These are phyloP conservation scores for Pycnococcus provasolii DNA, from an alignment of 139 green algal species.

Conservation along the genomic window DNA sequence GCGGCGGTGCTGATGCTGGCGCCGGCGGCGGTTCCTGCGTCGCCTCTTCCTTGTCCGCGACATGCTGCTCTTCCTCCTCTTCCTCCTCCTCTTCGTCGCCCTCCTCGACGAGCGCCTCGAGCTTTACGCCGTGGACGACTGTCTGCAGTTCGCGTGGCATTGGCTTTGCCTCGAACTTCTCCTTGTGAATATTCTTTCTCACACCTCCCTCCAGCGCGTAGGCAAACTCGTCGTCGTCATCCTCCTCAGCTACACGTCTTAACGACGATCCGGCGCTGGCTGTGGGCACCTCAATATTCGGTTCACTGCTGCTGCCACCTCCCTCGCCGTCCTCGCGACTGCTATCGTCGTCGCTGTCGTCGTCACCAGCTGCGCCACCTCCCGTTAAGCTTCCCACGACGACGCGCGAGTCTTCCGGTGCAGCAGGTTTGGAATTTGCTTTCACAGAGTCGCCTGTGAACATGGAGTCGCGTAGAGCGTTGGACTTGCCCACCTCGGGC, in stretches of 20 bases:
- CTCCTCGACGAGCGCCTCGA: not conserved
- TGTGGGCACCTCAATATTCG: not conserved
- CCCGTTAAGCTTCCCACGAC: too few relatives aligned
- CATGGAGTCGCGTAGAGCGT: too few relatives aligned
- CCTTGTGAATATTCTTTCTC: conserved; percentile 4
- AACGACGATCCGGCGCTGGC: not conserved
- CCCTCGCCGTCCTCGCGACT: too few relatives aligned
- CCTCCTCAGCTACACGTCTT: not conserved
- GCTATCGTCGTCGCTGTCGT: too few relatives aligned
- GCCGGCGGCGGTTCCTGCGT: not conserved
- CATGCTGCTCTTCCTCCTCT: not conserved
- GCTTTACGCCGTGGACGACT: not conserved
- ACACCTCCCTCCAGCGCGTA: conserved; percentile 9
- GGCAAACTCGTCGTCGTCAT: conserved; percentile 19
- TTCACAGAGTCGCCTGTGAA: too few relatives aligned
- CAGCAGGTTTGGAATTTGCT: too few relatives aligned
- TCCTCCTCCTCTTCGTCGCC: conserved; percentile 18
- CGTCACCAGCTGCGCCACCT: too few relatives aligned
- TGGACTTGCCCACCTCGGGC: too few relatives aligned
- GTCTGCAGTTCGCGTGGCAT: not conserved
- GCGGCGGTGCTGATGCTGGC: not conserved
- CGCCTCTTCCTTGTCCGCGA: not conserved
- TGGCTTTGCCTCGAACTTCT: conserved; percentile 4
- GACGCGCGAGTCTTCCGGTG: too few relatives aligned
- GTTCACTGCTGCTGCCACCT: too few relatives aligned